Conservation (phyloP, 1,139 yeast genomes). For the Taiozyma onychis region DNA sequence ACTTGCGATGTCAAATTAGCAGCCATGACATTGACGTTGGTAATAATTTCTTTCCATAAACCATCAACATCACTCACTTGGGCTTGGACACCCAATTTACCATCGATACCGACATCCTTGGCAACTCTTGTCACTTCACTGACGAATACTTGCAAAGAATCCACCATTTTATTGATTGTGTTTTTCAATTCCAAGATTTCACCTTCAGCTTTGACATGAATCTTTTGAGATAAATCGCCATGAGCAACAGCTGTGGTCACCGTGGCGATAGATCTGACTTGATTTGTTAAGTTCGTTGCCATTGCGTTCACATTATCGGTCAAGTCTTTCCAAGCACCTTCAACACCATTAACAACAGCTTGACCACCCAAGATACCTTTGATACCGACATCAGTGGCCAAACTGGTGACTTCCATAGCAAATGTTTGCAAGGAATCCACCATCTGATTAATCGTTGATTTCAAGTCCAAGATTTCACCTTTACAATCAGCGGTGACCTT, state of each 20-base stretch:
- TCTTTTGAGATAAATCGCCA: conserved; percentile 84
- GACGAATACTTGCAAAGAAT: conserved; percentile 80
- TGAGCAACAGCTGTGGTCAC: conserved; percentile 92
- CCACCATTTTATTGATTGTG: conserved; percentile 86
- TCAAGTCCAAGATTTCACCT: conserved; percentile 90
- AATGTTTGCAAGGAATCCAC: conserved; percentile 85
- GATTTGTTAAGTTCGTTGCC: conserved; percentile 87
- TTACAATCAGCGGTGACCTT: conserved; percentile 87
- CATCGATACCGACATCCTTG: conserved; percentile 88
- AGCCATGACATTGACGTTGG: conserved; percentile 93
- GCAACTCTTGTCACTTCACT: conserved; percentile 88
- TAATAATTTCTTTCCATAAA: conserved; percentile 85
- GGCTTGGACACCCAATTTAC: conserved; percentile 87
- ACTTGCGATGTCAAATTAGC: conserved; percentile 87
- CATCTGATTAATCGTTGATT: conserved; percentile 88
- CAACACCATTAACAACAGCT: conserved; percentile 88
- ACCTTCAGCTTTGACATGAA: conserved; percentile 87
- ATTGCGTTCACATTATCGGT: conserved; percentile 84
- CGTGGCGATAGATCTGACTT: conserved; percentile 84
- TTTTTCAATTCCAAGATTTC: conserved; percentile 76
- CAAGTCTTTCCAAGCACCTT: conserved; percentile 91
- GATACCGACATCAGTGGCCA: conserved; percentile 86
- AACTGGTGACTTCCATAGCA: conserved; percentile 83
- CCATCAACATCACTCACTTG: conserved; percentile 91
- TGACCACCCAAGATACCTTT: conserved; percentile 88